Conservation (phyloP, 768 basidiomycete species). For the Mycena albidolilacea region DNA sequence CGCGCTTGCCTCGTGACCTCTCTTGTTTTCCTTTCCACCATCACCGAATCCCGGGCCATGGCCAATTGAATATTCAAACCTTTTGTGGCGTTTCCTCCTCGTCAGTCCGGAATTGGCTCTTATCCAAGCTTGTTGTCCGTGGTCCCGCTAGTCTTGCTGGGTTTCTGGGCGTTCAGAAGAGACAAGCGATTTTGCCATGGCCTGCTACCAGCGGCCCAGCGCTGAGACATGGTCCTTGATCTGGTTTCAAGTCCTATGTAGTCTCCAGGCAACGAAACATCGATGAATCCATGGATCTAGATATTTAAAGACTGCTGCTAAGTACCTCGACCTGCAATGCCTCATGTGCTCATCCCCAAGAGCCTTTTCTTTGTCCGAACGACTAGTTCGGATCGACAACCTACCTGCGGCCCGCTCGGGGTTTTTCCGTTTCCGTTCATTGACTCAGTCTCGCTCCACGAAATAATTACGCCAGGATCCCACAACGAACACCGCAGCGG, state of each 20-base stretch:
- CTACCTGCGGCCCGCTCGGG: not conserved
- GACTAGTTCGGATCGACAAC: slow-evolving; percentile 3
- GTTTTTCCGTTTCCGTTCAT: slow-evolving; percentile 1
- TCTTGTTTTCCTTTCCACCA: slow-evolving; percentile 6
- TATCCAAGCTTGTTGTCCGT: slow-evolving; percentile 7
- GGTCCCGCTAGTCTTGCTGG: slow-evolving; percentile 7
- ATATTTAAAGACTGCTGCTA: not conserved
- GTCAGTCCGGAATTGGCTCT: slow-evolving; percentile 7
- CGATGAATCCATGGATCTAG: slow-evolving; percentile 4
- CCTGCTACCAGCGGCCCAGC: slow-evolving; percentile 4
- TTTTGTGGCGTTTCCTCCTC: slow-evolving; percentile 8
- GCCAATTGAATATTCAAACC: not conserved
- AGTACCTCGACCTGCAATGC: not conserved
- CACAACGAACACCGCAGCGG: slow-evolving; percentile 5
- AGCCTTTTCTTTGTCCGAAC: slow-evolving; percentile 5
- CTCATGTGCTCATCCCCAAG: not conserved
- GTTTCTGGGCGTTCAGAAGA: slow-evolving; percentile 4
- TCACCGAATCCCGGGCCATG: slow-evolving; percentile 1
- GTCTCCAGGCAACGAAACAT: not conserved
- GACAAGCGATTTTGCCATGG: slow-evolving; percentile 5
- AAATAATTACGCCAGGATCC: not conserved
- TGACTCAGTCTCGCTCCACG: not conserved
- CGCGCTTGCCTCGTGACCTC: slow-evolving; percentile 7
- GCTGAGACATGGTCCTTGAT: not conserved
- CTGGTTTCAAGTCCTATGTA: not conserved